Evolutionary conservation across 345 rosid species (phyloP), one percentile per base, ranked within the genome.

Genomic region (Rhizophora apiculata): DNA sequence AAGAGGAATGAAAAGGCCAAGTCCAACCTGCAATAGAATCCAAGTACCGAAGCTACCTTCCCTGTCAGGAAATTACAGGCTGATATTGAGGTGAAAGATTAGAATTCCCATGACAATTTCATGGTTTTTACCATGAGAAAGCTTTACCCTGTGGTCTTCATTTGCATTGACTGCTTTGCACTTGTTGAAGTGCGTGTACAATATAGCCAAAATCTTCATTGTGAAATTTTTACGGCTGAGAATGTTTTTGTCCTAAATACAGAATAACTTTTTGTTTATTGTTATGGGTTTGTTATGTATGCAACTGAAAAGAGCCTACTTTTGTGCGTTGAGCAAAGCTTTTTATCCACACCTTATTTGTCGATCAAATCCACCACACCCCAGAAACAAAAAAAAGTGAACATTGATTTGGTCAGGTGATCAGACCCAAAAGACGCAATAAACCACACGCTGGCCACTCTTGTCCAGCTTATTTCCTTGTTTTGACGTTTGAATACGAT

Each of bases 291-390:
- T 32, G 49, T 61, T 62, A 36, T 29, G 15, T 21, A 5, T 37
- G 37, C 26, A 52, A 7, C 56, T 68, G 26, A 2, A 36, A 54
- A 57, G 8, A 5, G 6, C 26, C 20, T 18, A 56, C 55, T 46
- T 56, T 46, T 21, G 18, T 55, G 21, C 59, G 59, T 65, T 37
- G 37, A 43, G 2, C 13, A 8, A 52, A 51, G n/a, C 54, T 39
- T 24, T 67, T 66, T 53, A 64, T 65, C 36, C 62, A 56, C 65
- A 68, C 48, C 60, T 65, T 65, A 6, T 5, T 32, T 80, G 76
- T 74, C 56, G 69, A 8, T 46, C 34, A 74, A 78, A 83, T 57
- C 73, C 76, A 78, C 59, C 64, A 36, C 83, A 74, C 31, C 66
- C 30, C 2, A 30, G 24, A 68, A 64, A 69, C 73, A 72, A 72